Percentiles rank a stretch among this genome's conserved stretches.
phyloP scores from a whole-genome alignment of 2,329 filamentous ascomycete species.

The Fusarium burgessii region DNA sequence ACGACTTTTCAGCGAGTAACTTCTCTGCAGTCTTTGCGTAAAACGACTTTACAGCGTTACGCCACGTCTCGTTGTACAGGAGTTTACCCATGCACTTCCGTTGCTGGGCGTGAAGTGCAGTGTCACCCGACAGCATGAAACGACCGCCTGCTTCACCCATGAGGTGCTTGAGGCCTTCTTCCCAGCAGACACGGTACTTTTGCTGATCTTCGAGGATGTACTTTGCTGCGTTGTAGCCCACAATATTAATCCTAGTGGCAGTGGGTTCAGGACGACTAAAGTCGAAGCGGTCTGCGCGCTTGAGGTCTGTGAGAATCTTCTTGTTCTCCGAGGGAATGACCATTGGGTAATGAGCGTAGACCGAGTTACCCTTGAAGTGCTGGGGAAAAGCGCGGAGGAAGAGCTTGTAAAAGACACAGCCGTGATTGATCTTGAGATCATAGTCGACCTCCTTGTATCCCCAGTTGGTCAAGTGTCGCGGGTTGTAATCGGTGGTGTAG shows the following conservation, averaged over 20 bases:
- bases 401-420: conserved; percentile 87
- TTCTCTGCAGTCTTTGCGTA: conserved; percentile 72
- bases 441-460: conserved; percentile 81
- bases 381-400: conserved; percentile 83
- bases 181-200: conserved; percentile 75
- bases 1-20: conserved; percentile 74
- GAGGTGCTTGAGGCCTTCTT: conserved; percentile 71
- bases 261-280: conserved; percentile 71
- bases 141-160: conserved; percentile 66
- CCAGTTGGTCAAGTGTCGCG: conserved; percentile 84
- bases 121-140: conserved; percentile 68
- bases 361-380: conserved; percentile 81
- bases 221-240: conserved; percentile 71
- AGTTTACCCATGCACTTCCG: conserved; percentile 66
- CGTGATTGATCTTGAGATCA: conserved; percentile 80
- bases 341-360: conserved; percentile 86
- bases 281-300: conserved; percentile 75
- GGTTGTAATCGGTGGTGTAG: conserved; percentile 82
- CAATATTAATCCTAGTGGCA: conserved; percentile 65
- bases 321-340: conserved; percentile 77
- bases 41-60: conserved; percentile 72
- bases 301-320: conserved; percentile 75
- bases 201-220: conserved; percentile 70
- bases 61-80: conserved; percentile 72
- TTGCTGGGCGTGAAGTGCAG: conserved; percentile 61